Evolutionary conservation across 164 flowering plant genomes (phyloP), one percentile per base, ranked within the genome.

Genomic region (Umbilicus rupestris): DNA sequence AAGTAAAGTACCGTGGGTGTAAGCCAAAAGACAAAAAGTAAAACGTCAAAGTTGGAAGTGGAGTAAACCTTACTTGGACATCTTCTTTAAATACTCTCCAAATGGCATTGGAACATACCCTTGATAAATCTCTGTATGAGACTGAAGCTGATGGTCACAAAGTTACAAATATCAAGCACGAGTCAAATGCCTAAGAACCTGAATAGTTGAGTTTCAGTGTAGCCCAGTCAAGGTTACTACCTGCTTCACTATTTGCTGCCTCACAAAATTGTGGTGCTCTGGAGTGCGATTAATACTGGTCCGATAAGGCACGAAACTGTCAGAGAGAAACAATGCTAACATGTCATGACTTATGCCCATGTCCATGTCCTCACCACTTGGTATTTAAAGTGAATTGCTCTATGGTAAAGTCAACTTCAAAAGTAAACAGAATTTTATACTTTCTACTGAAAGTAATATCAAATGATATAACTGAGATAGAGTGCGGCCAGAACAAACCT

Each of bases 51-150:
- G 14, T 29, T 44, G 7, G 49, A 41, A 63, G 63, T 24, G 20
- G 33, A 24, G n/a, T 50, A 55, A 66, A 16, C 19, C 69, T 50
- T 78, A 81, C 87, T 66, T 82, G 70, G 83, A 79, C 79, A 85
- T 82, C 78, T 79, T 83, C 78, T 70, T 76, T 75, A 81, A 37
- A 73, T 85, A 85, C 26, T 85, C 84, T 64, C 71, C 70, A 73
- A 78, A 85, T 42, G 77, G 83, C 89, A 85, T 83, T 39, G 89
- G 89, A 41, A 85, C 89, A 74, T 82, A 85, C 77, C 82, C 89
- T 68, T 83, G 83, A 39, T 85, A 85, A 15, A 67, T 72, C 59
- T 83, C 89, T 30, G 71, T 84, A 63, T 70, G 63, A 64, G 82
- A 75, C 66, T 79, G 80, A 2, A 85, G 89, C 89, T 85, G 78